Base-by-base conservation (phyloP, 805 yeast genomes). In the Maudiozyma saulgeensis region DNA sequence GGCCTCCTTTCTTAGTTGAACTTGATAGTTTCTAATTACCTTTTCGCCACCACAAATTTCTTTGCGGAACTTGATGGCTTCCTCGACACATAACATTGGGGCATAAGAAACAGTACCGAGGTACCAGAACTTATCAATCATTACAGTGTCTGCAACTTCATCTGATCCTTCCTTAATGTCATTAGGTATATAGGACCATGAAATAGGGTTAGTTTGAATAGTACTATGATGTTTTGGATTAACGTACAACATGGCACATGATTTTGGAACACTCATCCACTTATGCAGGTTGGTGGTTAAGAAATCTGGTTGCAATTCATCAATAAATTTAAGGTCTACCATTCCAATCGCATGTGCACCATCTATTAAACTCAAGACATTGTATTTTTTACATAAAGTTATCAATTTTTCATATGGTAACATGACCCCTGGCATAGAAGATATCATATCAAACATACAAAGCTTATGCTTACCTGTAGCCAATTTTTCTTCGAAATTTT, bases 341-440 rank as follows among this genome's bases (percentile, higher is more conserved):
- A 73, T 64, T 0, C 91, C 91, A 35, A 79, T 70, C 1, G 79
- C 76, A 59, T 84, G 91, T 5, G 90, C 91, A 13, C 84, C 91
- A 61, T 84, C 91, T 25, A 84, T 73, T 41, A 81, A 63, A 3
- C 86, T 77, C 43, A 80, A 52, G 4, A 78, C 76, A 13, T 66
- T 62, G 44, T 77, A 63, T 45, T 74, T 62, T 13, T 66, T 61
- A 53, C 87, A 79, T 41, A 77, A 56, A 6, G 60, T 52, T 3
- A 72, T 68, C 43, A 84, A 54, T 46, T 68, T 59, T 51, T 73
- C 72, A 61, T 72, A 83, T 0, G 93, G 91, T 28, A 82, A 55
- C 21, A 63, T 56, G 4, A 75, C 75, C 8, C 82, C 82, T 2
- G 93, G 91, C 78, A 76, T 73, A 1, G 88, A 82, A 21, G 77